Conservation (phyloP, 768 basidiomycete species). For the Kwoniella sp. region DNA sequence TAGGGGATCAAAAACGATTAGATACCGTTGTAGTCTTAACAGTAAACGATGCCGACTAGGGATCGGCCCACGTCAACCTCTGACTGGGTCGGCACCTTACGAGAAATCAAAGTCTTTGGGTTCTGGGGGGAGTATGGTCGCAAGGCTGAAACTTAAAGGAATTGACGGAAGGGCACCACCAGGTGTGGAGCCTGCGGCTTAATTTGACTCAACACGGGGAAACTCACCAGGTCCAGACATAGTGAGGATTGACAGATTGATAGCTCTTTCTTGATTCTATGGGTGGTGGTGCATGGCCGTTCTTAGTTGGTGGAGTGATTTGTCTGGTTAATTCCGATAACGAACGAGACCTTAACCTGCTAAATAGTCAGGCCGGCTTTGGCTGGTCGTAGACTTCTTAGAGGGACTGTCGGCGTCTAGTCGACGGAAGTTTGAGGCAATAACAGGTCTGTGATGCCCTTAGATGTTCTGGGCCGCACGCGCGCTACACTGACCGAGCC, state of each 20-base stretch:
- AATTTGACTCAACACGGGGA: conserved; percentile 82
- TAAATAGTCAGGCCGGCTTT: conserved; percentile 81
- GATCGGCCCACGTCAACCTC: conserved; percentile 69
- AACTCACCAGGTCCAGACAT: conserved; percentile 80
- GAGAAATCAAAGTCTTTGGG: conserved; percentile 88
- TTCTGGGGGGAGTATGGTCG: conserved; percentile 76
- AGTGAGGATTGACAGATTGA: conserved; percentile 77
- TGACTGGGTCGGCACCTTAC: conserved; percentile 77
- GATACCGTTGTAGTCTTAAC: conserved; percentile 82
- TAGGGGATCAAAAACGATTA: conserved; percentile 83
- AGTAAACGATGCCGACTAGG: conserved; percentile 82
- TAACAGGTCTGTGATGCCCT: conserved; percentile 90
- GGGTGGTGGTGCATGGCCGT: conserved; percentile 87
- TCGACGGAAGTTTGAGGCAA: conserved; percentile 84
- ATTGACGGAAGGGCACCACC: conserved; percentile 82
- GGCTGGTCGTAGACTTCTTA: conserved; percentile 78
- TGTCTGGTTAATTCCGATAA: conserved; percentile 97
- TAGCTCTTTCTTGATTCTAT: conserved; percentile 82
- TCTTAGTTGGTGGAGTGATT: conserved; percentile 89
- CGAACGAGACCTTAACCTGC: conserved; percentile 91
- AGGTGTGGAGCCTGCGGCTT: conserved; percentile 77
- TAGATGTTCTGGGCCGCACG: conserved; percentile 87
- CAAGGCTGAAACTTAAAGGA: conserved; percentile 79
- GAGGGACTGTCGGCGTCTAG: conserved; percentile 80
- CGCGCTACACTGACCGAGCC: conserved; percentile 86